phyloP scores from a whole-genome alignment of 768 basidiomycete species.

The Tulasnella sp. region DNA sequence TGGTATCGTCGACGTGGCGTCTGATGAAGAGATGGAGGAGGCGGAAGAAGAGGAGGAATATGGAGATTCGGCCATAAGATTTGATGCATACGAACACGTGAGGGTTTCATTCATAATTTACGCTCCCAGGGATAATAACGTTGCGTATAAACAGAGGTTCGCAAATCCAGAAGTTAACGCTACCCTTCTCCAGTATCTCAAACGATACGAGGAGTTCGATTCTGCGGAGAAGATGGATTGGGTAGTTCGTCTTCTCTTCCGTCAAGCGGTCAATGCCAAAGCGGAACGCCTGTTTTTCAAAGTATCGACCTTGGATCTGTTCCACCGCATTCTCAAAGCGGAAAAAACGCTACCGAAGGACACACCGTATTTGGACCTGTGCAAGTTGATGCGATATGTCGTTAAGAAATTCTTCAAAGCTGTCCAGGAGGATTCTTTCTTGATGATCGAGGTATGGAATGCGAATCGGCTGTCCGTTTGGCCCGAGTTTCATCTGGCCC shows the following conservation, averaged over 20 bases:
- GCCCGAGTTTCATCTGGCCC: not conserved
- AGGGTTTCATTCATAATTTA: slow-evolving; percentile 40
- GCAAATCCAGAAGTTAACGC: slow-evolving; percentile 83
- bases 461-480: not conserved
- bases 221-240: slow-evolving; percentile 84
- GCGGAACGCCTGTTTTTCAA: slow-evolving; percentile 97
- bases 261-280: slow-evolving; percentile 87
- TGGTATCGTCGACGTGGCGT: slow-evolving; percentile 69
- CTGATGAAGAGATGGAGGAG: slow-evolving; percentile 60
- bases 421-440: slow-evolving; percentile 78
- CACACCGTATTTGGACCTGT: slow-evolving; percentile 78
- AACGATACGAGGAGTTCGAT: slow-evolving; percentile 80
- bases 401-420: slow-evolving; percentile 95
- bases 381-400: slow-evolving; percentile 81
- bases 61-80: slow-evolving; percentile 86
- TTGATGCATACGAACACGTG: slow-evolving; percentile 89
- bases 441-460: slow-evolving; percentile 78
- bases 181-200: slow-evolving; percentile 80
- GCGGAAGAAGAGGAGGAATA: slow-evolving; percentile 67
- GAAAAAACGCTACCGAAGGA: slow-evolving; percentile 77
- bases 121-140: not conserved
- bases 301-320: slow-evolving; percentile 86
- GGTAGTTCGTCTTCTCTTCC: slow-evolving; percentile 84
- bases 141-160: slow-evolving; percentile 66
- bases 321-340: slow-evolving; percentile 83